phyloP scores from a whole-genome alignment of 176 grass and related monocot genomes.

The Tillandsia leiboldiana region DNA sequence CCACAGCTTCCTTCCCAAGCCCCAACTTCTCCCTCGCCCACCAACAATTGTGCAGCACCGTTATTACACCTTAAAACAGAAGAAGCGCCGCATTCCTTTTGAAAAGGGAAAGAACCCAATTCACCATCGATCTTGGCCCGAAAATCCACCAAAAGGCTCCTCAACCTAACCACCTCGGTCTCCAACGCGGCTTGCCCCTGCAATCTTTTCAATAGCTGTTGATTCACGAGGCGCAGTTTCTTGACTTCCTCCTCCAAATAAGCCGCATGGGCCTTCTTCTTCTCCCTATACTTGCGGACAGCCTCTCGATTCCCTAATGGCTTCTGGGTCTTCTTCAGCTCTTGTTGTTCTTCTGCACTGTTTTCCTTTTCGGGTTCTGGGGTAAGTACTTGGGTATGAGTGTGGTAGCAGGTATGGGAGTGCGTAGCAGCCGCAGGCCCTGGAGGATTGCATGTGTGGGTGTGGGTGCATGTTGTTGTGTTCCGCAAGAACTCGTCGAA shows the following conservation, averaged over 20 bases:
- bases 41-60: neutral
- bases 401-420: conserved; percentile 68
- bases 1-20: conserved; percentile 28
- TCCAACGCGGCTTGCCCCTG: conserved; percentile 52
- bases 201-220: conserved; percentile 65
- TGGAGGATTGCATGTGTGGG: conserved; percentile 51
- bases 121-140: conserved; percentile 65
- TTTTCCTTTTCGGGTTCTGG: conserved; percentile 12
- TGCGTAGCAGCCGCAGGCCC: conserved; percentile 35
- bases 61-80: conserved; percentile 21
- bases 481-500: conserved; percentile 61
- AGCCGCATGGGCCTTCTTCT: conserved; percentile 77
- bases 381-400: conserved; percentile 47
- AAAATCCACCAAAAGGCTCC: conserved; percentile 42
- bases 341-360: conserved; percentile 10
- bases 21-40: neutral
- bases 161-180: conserved; percentile 56
- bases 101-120: conserved; percentile 32
- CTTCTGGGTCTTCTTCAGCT: conserved; percentile 29
- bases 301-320: conserved; percentile 66
- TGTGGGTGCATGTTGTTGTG: conserved; percentile 51
- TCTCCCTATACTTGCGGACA: conserved; percentile 88
- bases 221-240: conserved; percentile 52
- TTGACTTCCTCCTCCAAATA: conserved; percentile 79
- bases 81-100: conserved; percentile 30